Evolutionary conservation across 495 filamentous ascomycete genomes (phyloP).

Genomic region (Lophiostoma macrostomum): DNA sequence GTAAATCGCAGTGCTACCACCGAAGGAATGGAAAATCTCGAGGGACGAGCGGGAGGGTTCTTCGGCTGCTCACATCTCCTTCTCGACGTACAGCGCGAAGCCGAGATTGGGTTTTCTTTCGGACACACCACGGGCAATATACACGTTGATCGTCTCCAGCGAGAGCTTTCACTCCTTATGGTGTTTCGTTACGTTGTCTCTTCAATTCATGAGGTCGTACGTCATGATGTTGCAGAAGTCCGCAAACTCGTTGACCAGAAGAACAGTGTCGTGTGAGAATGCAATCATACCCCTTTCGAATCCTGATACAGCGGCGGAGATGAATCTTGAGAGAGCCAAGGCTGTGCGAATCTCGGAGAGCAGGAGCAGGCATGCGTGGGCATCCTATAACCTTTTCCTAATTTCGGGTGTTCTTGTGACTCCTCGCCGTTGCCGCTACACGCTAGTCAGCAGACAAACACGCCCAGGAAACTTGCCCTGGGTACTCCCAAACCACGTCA

Average conservation of each 20-base stretch:
- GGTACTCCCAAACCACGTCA: slow-evolving; percentile 80
- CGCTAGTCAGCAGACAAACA: too few species aligned
- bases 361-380: slow-evolving; percentile 62
- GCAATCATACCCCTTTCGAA: slow-evolving; percentile 68
- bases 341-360: slow-evolving; percentile 58
- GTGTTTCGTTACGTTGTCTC: slow-evolving; percentile 64
- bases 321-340: slow-evolving; percentile 56
- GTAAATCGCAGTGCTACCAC: too few species aligned
- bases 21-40: too few species aligned
- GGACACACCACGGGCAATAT: slow-evolving; percentile 55
- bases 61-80: too few species aligned
- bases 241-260: slow-evolving; percentile 57
- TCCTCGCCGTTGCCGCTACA: slow-evolving; percentile 68
- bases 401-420: slow-evolving; percentile 66
- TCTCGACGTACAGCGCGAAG: slow-evolving; percentile 71
- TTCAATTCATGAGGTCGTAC: slow-evolving; percentile 77
- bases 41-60: too few species aligned
- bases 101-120: slow-evolving; percentile 63
- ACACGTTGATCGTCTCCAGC: slow-evolving; percentile 56
- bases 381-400: slow-evolving; percentile 58
- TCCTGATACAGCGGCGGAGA: slow-evolving; percentile 69
- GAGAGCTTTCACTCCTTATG: slow-evolving; percentile 60
- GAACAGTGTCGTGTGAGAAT: slow-evolving; percentile 60
- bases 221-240: slow-evolving; percentile 78
- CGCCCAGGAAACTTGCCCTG: slow-evolving; percentile 46